Evolutionary conservation across 306 rosid genomes (phyloP).

Genomic region (Cicer pinnatifidum): DNA sequence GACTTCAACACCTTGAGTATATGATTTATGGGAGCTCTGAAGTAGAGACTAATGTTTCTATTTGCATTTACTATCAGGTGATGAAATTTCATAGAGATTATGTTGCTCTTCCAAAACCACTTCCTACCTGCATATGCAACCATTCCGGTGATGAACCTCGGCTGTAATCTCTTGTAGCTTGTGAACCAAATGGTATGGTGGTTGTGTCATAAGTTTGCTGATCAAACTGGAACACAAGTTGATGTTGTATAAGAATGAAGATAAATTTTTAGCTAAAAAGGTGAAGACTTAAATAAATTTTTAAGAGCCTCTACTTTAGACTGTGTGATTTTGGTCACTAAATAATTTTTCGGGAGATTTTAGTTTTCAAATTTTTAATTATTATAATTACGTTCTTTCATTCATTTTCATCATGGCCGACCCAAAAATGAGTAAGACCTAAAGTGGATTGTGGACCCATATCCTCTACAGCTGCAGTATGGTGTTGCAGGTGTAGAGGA

Average conservation of each 20-base stretch:
- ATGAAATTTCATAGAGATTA: constrained; percentile 51
- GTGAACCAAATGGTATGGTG: constrained; percentile 68
- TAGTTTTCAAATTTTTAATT: neutral
- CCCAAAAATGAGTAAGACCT: neutral
- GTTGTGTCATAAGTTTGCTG: constrained; percentile 71
- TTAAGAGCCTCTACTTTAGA: neutral
- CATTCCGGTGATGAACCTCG: constrained; percentile 85
- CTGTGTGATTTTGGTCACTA: neutral
- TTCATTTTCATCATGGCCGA: neutral
- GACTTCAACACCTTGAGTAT: constrained; percentile 55
- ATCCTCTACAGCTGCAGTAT: no score
- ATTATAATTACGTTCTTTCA: neutral
- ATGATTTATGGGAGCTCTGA: constrained; percentile 52
- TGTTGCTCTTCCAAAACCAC: constrained; percentile 76
- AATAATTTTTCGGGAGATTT: neutral
- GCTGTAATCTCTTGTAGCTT: constrained; percentile 73
- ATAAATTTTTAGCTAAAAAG: constrained; percentile 33
- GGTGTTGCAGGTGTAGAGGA: no score
- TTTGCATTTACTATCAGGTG: constrained; percentile 59
- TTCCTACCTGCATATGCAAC: constrained; percentile 97
- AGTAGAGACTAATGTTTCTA: constrained; percentile 48
- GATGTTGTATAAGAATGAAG: constrained; percentile 42
- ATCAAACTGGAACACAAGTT: constrained; percentile 61
- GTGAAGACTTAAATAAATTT: constrained; percentile 11
- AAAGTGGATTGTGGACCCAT: neutral